A percentile compares a stretch with the other conserved stretches of the same genome.
Conservation (phyloP, 1,139 yeast genomes). For the Yarrowia galli region DNA sequence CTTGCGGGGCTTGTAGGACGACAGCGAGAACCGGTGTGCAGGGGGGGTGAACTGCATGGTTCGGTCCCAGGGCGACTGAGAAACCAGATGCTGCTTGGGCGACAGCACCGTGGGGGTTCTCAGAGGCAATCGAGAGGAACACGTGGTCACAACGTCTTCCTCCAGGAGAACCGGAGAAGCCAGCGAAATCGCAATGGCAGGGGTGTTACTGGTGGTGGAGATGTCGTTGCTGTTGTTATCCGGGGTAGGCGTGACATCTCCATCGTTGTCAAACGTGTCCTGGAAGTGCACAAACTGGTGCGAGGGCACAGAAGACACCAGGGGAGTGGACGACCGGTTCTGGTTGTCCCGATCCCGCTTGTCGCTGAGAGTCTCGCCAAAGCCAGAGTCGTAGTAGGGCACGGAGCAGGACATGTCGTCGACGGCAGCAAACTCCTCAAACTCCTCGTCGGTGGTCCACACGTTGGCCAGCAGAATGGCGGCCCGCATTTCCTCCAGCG, state of each 20-base stretch:
- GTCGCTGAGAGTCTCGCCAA: conserved; percentile 46
- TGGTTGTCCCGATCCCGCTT: conserved; percentile 43
- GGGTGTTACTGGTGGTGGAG: conserved; percentile 4
- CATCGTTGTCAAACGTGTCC: conserved; percentile 11
- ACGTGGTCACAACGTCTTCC: conserved; percentile 44
- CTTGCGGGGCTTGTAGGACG: conserved; percentile 21
- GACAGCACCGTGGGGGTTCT: conserved; percentile 51
- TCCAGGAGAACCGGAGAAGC: conserved; percentile 38
- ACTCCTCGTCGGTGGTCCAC: conserved; percentile 87
- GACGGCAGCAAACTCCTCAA: conserved; percentile 57
- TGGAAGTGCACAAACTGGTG: conserved; percentile 31
- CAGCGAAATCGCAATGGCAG: conserved; percentile 39
- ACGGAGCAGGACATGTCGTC: conserved; percentile 35
- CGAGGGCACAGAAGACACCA: conserved; percentile 25
- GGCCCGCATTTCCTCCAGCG: conserved; percentile 62
- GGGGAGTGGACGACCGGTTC: background rate
- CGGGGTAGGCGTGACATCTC: conserved; percentile 14
- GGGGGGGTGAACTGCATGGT: conserved; percentile 53
- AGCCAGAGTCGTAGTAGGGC: conserved; percentile 37
- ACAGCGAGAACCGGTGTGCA: conserved; percentile 42
- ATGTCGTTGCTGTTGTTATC: background rate
- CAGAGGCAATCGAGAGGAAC: conserved; percentile 54
- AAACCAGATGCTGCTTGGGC: conserved; percentile 41
- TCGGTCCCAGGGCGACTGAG: conserved; percentile 48
- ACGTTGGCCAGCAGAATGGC: conserved; percentile 68